Conservation (phyloP, 1,139 yeast genomes). For the Kazachstania sp. region DNA sequence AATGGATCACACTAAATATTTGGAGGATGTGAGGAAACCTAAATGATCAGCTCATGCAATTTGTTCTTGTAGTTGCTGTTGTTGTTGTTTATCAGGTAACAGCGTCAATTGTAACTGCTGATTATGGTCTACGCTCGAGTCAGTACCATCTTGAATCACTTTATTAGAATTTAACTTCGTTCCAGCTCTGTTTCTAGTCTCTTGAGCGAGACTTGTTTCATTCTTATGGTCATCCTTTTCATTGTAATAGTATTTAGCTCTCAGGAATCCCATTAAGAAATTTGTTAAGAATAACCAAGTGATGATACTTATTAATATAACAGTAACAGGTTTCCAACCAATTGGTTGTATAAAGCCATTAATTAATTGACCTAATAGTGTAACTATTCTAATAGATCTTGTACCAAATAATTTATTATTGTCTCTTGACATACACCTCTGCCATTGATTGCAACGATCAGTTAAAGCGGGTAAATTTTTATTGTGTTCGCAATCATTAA, state of each 20-base stretch:
- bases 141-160: too few relatives aligned
- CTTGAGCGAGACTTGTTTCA: background rate
- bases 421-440: conserved; percentile 77
- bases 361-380: conserved; percentile 70
- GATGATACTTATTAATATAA: conserved; percentile 30
- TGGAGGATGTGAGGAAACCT: too few relatives aligned
- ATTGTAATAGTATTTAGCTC: conserved; percentile 29
- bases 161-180: too few relatives aligned
- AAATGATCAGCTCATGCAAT: background rate
- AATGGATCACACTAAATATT: too few relatives aligned
- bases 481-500: conserved; percentile 61
- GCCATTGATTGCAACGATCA: conserved; percentile 65
- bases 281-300: conserved; percentile 29
- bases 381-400: conserved; percentile 54
- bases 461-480: conserved; percentile 65
- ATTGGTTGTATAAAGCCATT: conserved; percentile 71
- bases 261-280: conserved; percentile 28
- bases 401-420: conserved; percentile 74
- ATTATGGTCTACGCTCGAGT: too few relatives aligned
- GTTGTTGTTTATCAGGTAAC: too few relatives aligned
- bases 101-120: too few relatives aligned
- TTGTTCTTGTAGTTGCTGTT: too few relatives aligned
- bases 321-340: conserved; percentile 62
- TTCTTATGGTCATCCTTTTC: background rate
- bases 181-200: background rate